Evolutionary conservation across 2,329 filamentous ascomycete genomes (phyloP).

Genomic region (Aspergillus sp.): DNA sequence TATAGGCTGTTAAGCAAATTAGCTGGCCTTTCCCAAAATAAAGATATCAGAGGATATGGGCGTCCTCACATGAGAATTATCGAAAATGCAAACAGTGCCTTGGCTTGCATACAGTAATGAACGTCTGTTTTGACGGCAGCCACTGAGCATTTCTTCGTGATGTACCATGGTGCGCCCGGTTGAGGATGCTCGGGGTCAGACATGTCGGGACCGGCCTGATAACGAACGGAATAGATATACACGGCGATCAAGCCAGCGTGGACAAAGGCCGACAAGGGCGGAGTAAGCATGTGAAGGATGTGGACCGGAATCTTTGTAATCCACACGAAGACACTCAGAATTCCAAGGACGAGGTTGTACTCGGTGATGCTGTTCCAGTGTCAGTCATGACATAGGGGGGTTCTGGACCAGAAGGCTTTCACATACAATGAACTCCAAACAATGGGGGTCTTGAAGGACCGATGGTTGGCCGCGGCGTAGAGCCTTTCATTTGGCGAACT

Average conservation of each 20-base stretch:
- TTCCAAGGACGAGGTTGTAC: conserved; percentile 63
- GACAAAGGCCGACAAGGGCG: conserved; percentile 55
- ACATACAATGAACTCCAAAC: conserved; percentile 64
- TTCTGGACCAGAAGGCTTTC: background rate
- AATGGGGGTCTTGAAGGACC: conserved; percentile 54
- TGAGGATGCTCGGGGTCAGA: conserved; percentile 58
- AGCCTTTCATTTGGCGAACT: conserved; percentile 58
- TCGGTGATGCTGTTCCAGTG: conserved; percentile 54
- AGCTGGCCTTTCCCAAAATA: background rate
- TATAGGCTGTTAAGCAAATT: conserved; percentile 44
- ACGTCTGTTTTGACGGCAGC: conserved; percentile 49
- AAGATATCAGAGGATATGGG: background rate
- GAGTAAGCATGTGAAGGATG: conserved; percentile 58
- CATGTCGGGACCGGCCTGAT: conserved; percentile 60
- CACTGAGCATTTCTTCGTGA: conserved; percentile 61
- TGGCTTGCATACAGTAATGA: conserved; percentile 62
- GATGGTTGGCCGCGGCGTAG: conserved; percentile 62
- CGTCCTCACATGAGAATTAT: conserved; percentile 57
- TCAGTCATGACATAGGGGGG: conserved; percentile 12
- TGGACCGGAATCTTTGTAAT: conserved; percentile 60
- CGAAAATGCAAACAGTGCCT: conserved; percentile 58
- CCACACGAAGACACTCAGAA: conserved; percentile 62
- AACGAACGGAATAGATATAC: conserved; percentile 57
- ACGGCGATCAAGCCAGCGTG: conserved; percentile 55
- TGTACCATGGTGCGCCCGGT: conserved; percentile 63